Percentiles rank a stretch among this genome's conserved stretches.
Evolutionary conservation across 108 stramenopile species (phyloP).

Genomic region (Nitzschia inconspicua): DNA sequence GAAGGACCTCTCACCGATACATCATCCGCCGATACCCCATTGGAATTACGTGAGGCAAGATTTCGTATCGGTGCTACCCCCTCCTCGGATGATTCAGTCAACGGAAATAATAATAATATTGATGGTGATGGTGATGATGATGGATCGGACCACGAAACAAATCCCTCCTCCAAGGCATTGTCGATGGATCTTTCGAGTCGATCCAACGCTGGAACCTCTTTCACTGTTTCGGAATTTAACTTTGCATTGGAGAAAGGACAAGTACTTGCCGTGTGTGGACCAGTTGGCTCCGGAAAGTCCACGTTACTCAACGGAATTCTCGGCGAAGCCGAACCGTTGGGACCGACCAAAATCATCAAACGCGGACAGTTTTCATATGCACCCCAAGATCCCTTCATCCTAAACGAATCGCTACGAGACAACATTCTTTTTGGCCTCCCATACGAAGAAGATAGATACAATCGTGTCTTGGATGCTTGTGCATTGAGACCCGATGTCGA

Average conservation of each 20-base stretch:
- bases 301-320: conserved; percentile 76
- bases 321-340: conserved; percentile 61
- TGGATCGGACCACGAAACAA: not conserved
- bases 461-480: conserved; percentile 82
- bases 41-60: conserved; percentile 8
- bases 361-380: conserved; percentile 83
- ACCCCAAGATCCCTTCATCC: conserved; percentile 90
- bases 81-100: too few relatives aligned
- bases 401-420: conserved; percentile 89
- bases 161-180: too few relatives aligned
- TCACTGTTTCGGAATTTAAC: conserved; percentile 45
- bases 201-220: conserved; percentile 23
- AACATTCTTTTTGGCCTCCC: conserved; percentile 93
- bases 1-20: not conserved
- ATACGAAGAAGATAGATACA: conserved; percentile 73
- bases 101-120: not conserved
- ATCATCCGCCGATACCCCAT: not conserved
- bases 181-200: too few relatives aligned
- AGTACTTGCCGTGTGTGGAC: conserved; percentile 62
- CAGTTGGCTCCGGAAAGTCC: conserved; percentile 87
- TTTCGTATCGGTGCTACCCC: conserved; percentile 18
- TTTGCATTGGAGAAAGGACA: conserved; percentile 48
- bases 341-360: not conserved
- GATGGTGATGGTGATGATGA: not conserved
- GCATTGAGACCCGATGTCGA: conserved; percentile 67